These are phyloP conservation scores for Mucor velutinosus DNA, from an alignment of 371 early-diverging fungal species.

Conservation along the genomic window DNA sequence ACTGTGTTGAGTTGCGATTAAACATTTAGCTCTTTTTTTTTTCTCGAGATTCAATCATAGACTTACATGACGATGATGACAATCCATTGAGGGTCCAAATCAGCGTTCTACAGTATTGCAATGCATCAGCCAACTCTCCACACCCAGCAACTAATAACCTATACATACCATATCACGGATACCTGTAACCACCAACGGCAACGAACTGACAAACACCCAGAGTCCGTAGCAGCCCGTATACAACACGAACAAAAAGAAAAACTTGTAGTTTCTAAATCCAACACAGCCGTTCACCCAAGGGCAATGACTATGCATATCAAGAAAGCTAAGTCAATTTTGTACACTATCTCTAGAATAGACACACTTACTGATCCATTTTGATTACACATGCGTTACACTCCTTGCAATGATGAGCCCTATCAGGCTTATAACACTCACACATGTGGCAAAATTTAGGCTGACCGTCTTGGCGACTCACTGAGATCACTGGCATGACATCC, in stretches of 20 bases:
- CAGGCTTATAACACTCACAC: slow-evolving; percentile 62
- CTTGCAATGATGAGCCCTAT: slow-evolving; percentile 66
- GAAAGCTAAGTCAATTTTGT: neutral
- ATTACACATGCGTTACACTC: slow-evolving; percentile 65
- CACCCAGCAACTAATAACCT: neutral
- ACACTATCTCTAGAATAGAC: neutral
- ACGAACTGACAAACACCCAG: slow-evolving; percentile 43
- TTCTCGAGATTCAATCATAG: neutral
- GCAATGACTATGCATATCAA: slow-evolving; percentile 50
- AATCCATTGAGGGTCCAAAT: slow-evolving; percentile 48
- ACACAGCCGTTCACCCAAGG: slow-evolving; percentile 69
- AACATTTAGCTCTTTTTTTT: neutral
- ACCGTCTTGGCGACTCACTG: slow-evolving; percentile 52
- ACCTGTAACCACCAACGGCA: slow-evolving; percentile 38
- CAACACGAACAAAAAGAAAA: slow-evolving; percentile 56
- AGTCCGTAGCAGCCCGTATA: slow-evolving; percentile 54
- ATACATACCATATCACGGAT: slow-evolving; percentile 39
- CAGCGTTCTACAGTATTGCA: slow-evolving; percentile 10
- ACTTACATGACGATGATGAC: slow-evolving; percentile 43
- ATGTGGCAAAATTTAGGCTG: slow-evolving; percentile 54
- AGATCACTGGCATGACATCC: slow-evolving; percentile 38
- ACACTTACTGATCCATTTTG: slow-evolving; percentile 67
- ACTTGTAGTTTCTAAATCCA: slow-evolving; percentile 65
- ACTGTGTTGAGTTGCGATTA: slow-evolving; percentile 6
- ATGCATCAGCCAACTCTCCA: neutral